These are phyloP conservation scores for Ganoderma sinense DNA, from an alignment of 1,284 basidiomycete genomes.

Conservation along the genomic window DNA sequence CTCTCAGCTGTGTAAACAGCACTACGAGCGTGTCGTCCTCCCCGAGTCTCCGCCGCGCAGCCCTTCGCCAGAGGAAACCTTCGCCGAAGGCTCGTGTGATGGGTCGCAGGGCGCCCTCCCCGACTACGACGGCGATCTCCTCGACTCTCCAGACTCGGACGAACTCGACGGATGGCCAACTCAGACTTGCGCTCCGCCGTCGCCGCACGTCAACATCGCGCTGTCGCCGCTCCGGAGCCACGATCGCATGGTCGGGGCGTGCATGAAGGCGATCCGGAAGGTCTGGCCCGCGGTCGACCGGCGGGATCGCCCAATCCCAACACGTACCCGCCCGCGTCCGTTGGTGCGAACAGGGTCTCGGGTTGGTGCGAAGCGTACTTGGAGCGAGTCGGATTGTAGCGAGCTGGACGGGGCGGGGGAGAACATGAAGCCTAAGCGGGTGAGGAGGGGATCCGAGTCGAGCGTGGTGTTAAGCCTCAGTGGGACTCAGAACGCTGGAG, in stretches of 20 bases:
- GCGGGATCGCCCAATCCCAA: not conserved
- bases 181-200: not conserved
- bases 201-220: not conserved
- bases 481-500: not conserved
- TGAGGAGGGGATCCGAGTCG: not conserved
- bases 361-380: not conserved
- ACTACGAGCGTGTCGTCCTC: not conserved
- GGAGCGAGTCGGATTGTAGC: not conserved
- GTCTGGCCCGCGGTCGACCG: conserved; percentile 4
- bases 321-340: not conserved
- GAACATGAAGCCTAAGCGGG: not conserved
- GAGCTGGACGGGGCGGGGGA: not conserved
- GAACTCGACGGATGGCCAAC: not conserved
- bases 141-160: too few relatives aligned
- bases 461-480: not conserved
- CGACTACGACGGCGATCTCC: not conserved
- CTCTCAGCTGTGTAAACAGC: not conserved
- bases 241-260: not conserved
- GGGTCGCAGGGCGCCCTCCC: not conserved
- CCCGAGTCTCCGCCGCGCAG: not conserved
- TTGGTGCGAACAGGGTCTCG: not conserved
- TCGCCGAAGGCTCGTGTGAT: not conserved
- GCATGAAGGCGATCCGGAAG: conserved; percentile 7
- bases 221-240: not conserved
- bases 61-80: not conserved